Base-by-base conservation (phyloP, 2,329 filamentous ascomycete species). In the Xylaria sp. region DNA sequence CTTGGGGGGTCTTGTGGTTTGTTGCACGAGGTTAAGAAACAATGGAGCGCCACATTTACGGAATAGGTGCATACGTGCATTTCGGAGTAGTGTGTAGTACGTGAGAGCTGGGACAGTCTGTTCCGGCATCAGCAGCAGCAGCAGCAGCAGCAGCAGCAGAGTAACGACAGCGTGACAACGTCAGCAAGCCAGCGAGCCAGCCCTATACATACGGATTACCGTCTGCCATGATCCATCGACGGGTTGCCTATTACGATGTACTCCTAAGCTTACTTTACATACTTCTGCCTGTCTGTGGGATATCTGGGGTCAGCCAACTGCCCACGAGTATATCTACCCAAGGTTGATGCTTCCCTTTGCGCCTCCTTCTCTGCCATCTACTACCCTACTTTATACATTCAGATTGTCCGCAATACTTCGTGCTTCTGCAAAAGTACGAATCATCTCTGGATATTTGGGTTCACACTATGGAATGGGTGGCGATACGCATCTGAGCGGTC, bases 1-100 rank as follows among this genome's bases (percentile, higher is more conserved):
- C 52, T 49, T 55, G 39, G 54, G 42, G 23, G 54, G 49, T 48
- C 47, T 51, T 55, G 53, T 56, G 54, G 37, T 19, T 55, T 56
- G 62, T 62, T 48, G 57, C 54, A 63, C 59, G 54, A 37, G 50
- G 49, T 52, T 53, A 37, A 54, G 48, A 58, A 56, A 62, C 60
- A 58, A 59, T 54, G 59, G 37, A 48, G 19, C 57, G 59, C 59
- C 59, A 58, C 61, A 51, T 51, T 51, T 34, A 13, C 18, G 23
- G 23, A 30, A 30, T 30, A n/a, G 49, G 49, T 35, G 34, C 49
- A 35, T 51, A n/a, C 5, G 13, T 46, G 13, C 11, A n/a, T 42
- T 3, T 9, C 37, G 13, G 37, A 10, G 13, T 42, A 42, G 8
- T 13, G 10, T 34, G 58, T 30, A 30, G 23, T 30, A 30, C 23